These are phyloP conservation scores for Sordariomycetes sp. DNA, from an alignment of 2,329 filamentous ascomycete genomes.

Conservation along the genomic window DNA sequence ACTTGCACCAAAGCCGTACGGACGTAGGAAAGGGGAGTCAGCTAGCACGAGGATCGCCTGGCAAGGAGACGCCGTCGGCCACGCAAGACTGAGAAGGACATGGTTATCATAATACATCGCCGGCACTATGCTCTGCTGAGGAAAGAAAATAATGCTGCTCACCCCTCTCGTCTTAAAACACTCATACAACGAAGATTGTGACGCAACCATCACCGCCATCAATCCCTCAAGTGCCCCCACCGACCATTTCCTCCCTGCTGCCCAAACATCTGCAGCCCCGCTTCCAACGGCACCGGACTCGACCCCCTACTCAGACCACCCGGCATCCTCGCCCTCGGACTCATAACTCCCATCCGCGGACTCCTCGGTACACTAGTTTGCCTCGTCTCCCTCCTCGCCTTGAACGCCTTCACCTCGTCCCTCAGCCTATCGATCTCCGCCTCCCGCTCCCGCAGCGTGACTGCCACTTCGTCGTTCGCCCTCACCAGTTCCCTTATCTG, in stretches of 20 bases:
- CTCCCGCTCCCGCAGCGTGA: slow-evolving; percentile 37
- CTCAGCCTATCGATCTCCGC: slow-evolving; percentile 33
- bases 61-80: not conserved
- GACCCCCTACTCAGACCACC: slow-evolving; percentile 39
- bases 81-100: no score
- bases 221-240: slow-evolving; percentile 34
- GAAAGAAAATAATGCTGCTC: not conserved
- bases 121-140: not conserved
- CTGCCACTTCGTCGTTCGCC: slow-evolving; percentile 28
- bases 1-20: no score
- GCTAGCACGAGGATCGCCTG: no score
- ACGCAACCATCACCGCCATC: not conserved
- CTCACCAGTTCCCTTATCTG: slow-evolving; percentile 22
- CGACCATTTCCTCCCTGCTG: slow-evolving; percentile 23
- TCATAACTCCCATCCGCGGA: slow-evolving; percentile 42
- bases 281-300: slow-evolving; percentile 18
- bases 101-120: no score
- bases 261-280: slow-evolving; percentile 24
- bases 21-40: no score
- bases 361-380: slow-evolving; percentile 46
- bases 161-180: not conserved
- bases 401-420: slow-evolving; percentile 36
- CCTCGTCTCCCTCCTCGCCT: slow-evolving; percentile 43
- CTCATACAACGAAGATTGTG: not conserved
- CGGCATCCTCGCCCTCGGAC: slow-evolving; percentile 34